Base-by-base conservation (phyloP, 768 basidiomycete genomes). In the Mycena galericulata region DNA sequence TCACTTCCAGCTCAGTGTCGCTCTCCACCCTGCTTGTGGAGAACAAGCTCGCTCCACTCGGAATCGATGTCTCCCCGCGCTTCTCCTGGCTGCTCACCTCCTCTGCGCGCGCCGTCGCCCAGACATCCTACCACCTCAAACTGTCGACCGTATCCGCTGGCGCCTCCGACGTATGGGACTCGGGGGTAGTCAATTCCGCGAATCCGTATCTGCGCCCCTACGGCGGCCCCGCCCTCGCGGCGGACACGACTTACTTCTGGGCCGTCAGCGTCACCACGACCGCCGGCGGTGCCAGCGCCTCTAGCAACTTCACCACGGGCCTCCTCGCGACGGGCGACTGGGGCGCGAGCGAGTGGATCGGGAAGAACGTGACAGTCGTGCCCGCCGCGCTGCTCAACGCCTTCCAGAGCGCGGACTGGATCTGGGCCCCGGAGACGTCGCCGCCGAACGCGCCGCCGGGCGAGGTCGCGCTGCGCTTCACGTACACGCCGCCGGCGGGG, bases 171-270 rank as follows among this genome's bases (percentile, higher is more conserved):
- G 60, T 62, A 9, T 62, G 60, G 60, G 46, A 62, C 60, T 62
- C 60, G 47, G 60, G 60, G 32, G 26, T 38, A 29, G 47, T 62
- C 47, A n/a, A 26, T 46, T 62, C 60, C 26, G 6, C 60, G 12
- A 47, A 49, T 6, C 53, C 53, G 15, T 54, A 54, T 22, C 34
- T 54, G 8, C 8, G 8, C 14, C 32, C 46, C 15, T 78, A 78
- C 64, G 68, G 57, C 20, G 77, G 77, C 8, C 76, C 74, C 2
- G 57, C 73, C 1, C 73, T 78, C 20, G 24, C 59, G 2, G 75
- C 75, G 4, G 74, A 77, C 57, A 77, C 75, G 1, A 69, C 38
- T 29, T 77, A 78, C 53, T 74, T 73, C 56, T 77, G 77, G 77
- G 71, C 59, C 43, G 74, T 78, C 8, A 67, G 69, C 47, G 73